Evolutionary conservation across 345 rosid genomes (phyloP).

Genomic region (Populus simonii): DNA sequence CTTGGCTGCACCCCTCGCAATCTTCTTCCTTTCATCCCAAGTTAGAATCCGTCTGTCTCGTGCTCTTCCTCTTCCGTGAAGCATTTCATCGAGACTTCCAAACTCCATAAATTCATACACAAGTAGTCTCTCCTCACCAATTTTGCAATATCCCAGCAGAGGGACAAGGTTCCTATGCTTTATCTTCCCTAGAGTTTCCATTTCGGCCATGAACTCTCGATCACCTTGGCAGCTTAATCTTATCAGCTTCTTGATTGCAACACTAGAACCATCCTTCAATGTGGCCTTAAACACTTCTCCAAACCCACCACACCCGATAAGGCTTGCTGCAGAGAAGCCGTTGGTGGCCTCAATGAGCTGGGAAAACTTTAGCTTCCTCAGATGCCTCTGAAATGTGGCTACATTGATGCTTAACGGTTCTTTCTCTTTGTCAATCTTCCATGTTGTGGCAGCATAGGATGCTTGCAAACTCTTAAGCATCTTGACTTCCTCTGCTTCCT

Average conservation of each 20-base stretch:
- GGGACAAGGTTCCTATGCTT: slow-evolving; percentile 94
- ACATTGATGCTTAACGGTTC: slow-evolving; percentile 94
- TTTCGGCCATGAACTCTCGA: slow-evolving; percentile 95
- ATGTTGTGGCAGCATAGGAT: slow-evolving; percentile 76
- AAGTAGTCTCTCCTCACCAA: slow-evolving; percentile 89
- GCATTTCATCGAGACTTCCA: slow-evolving; percentile 91
- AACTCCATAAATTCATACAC: slow-evolving; percentile 91
- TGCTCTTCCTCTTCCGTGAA: slow-evolving; percentile 64
- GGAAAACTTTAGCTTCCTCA: slow-evolving; percentile 85
- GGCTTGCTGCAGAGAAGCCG: slow-evolving; percentile 82
- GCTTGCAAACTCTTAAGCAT: slow-evolving; percentile 87
- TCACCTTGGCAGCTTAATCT: slow-evolving; percentile 92
- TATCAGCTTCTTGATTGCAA: slow-evolving; percentile 92
- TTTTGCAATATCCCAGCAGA: slow-evolving; percentile 76
- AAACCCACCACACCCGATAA: slow-evolving; percentile 85
- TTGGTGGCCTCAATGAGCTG: slow-evolving; percentile 90
- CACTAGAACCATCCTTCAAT: slow-evolving; percentile 83
- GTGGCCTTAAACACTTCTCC: slow-evolving; percentile 97
- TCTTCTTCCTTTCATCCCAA: slow-evolving; percentile 88
- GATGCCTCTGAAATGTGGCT: slow-evolving; percentile 82
- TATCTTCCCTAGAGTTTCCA: slow-evolving; percentile 95
- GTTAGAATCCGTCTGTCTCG: slow-evolving; percentile 50
- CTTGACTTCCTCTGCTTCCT: slow-evolving; percentile 74
- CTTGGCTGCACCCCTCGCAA: slow-evolving; percentile 88
- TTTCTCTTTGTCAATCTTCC: slow-evolving; percentile 97